Conservation (phyloP, 257 asterid species). For the Orobanche coerulescens region DNA sequence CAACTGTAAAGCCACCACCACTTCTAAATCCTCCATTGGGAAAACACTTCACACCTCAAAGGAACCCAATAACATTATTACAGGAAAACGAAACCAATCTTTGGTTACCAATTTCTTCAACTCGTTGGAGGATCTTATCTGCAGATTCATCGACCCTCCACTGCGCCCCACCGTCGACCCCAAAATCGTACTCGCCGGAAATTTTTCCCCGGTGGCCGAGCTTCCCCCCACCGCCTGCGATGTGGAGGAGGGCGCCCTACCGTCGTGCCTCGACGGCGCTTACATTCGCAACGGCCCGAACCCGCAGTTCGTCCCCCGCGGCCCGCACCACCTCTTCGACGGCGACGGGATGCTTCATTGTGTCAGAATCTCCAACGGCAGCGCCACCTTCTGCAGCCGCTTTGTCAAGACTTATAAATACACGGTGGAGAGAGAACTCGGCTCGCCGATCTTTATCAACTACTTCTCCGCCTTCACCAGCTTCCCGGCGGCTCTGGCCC, state of each 20-base stretch:
- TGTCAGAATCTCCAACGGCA: no score
- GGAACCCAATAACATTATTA: no score
- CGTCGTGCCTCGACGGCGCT: no score
- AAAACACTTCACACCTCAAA: no score
- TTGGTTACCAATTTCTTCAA: conserved; percentile 11
- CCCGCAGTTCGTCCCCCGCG: conserved; percentile 41
- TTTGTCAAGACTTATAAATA: conserved; percentile 46
- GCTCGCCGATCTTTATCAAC: no score
- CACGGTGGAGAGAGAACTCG: conserved; percentile 21
- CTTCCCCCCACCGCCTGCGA: no score
- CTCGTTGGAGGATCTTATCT: no score
- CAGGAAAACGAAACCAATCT: no score
- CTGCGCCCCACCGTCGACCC: conserved; percentile 29
- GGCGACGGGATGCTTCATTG: conserved; percentile 69
- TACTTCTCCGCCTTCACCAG: conserved; percentile 33
- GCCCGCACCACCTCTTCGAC: conserved; percentile 43
- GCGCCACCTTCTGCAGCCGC: conserved; percentile 33
- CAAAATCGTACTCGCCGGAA: conserved; percentile 22
- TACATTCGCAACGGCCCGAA: conserved; percentile 62
- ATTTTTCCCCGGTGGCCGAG: no score
- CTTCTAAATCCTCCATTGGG: background rate
- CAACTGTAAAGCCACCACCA: no score
- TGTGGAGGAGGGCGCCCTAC: no score
- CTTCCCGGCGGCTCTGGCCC: conserved; percentile 26
- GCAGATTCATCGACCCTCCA: conserved; percentile 33